Base-by-base conservation (phyloP, 768 basidiomycete species). In the Hortiboletus flavorubellus region DNA sequence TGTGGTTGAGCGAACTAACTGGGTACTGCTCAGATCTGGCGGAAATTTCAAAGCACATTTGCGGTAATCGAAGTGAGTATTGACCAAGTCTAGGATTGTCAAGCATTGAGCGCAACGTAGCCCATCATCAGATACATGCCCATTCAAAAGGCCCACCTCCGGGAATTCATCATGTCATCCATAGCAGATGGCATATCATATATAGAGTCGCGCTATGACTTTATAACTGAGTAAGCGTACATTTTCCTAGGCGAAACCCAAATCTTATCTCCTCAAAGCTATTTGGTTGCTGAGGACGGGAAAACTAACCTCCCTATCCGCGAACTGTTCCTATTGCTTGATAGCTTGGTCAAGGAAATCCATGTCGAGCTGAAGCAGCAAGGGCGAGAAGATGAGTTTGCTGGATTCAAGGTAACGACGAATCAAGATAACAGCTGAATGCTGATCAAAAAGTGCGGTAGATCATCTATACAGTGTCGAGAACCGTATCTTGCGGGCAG, bases 141-240 rank as follows among this genome's bases (percentile, higher is more conserved):
- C 15, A 58, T 67, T 35, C 61, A 57, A 34, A 52, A 43, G 26
- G 48, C 50, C 11, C 52, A 65, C 39, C 46, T 64, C 15, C 58
- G 55, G 14, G 60, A 73, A 50, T 75, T 76, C 58, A 61, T 80
- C 56, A 51, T 68, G 37, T 68, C 73, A 30, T 75, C 72, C 8
- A 68, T 80, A 26, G 73, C 68, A 5, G 79, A 80, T 54, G 78
- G 79, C 4, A 74, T 79, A 43, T 75, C 73, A 8, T 79, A 80
- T 54, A 64, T 74, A 21, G 79, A 79, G 59, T 64, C 74, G 8
- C 70, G 77, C 5, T 68, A 76, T 33, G 72, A 72, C 60, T 79
- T 79, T 54, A 65, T 58, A 34, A 35, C 53, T 42, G 73, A 73
- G 77, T 78, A 50, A 49, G 64, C 23, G 16, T 6, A 16, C 29